Evolutionary conservation across 768 basidiomycete species (phyloP).

Genomic region (Tephrocybe sp.): DNA sequence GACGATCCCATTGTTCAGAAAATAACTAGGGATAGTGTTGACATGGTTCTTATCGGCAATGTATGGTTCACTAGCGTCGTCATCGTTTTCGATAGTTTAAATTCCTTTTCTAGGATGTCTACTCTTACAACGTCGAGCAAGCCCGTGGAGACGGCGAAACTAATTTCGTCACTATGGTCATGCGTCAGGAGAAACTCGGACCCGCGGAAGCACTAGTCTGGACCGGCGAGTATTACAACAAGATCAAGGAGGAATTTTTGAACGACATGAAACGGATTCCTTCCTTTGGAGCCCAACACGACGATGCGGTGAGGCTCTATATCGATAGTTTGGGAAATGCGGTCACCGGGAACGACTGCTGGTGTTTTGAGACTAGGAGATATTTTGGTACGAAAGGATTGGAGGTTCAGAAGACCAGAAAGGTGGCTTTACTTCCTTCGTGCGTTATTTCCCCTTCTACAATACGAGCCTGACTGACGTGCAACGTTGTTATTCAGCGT

Average conservation of each 20-base stretch:
- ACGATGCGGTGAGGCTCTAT: constrained; percentile 31
- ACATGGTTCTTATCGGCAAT: constrained; percentile 39
- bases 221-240: constrained; percentile 30
- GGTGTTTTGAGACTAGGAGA: constrained; percentile 41
- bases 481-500: no score
- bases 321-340: constrained; percentile 38
- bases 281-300: constrained; percentile 31
- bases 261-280: constrained; percentile 27
- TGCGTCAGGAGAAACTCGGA: constrained; percentile 31
- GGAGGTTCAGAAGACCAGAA: constrained; percentile 28
- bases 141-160: constrained; percentile 36
- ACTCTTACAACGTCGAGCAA: constrained; percentile 17
- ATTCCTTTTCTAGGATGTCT: constrained; percentile 12
- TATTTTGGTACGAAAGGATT: constrained; percentile 38
- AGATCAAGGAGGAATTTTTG: constrained; percentile 29
- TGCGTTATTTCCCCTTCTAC: no score
- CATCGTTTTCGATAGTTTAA: neutral
- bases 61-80: constrained; percentile 2
- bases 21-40: constrained; percentile 46
- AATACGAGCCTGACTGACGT: no score
- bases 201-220: constrained; percentile 37
- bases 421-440: constrained; percentile 28
- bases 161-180: constrained; percentile 41
- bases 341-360: constrained; percentile 35
- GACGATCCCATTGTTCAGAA: constrained; percentile 45